Percentiles rank a stretch among this genome's conserved stretches.
phyloP scores from a whole-genome alignment of 169 alveolate genomes.

The Cryptosporidium muris region DNA sequence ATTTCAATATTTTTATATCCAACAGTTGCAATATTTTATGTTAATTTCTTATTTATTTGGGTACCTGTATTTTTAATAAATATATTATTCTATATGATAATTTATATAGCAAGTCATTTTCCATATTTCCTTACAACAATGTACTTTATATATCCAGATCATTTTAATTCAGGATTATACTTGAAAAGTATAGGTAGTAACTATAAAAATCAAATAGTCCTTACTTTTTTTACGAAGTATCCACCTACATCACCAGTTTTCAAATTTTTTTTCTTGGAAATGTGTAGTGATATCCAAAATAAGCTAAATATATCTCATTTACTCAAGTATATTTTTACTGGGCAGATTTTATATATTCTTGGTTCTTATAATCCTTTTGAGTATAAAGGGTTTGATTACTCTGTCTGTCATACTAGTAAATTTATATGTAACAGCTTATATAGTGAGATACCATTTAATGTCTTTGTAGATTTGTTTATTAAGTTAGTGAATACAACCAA shows the following conservation, averaged over 20 bases:
- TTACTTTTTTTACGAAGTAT: conserved; percentile 2
- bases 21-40: conserved; percentile 57
- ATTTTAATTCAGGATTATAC: conserved; percentile 54
- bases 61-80: conserved; percentile 35
- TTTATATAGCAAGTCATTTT: conserved; percentile 30
- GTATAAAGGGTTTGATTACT: no score
- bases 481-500: no score
- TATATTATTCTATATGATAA: conserved; percentile 25
- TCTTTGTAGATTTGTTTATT: no score
- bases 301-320: conserved; percentile 42
- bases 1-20: conserved; percentile 50
- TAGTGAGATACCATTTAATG: no score
- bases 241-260: no score
- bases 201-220: conserved; percentile 17
- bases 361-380: neutral
- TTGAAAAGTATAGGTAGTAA: conserved; percentile 2
- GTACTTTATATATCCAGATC: conserved; percentile 6
- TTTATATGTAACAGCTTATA: no score
- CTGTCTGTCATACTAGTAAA: no score
- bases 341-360: conserved; percentile 42
- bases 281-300: neutral
- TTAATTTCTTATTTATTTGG: conserved; percentile 66
- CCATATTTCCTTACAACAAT: conserved; percentile 24
- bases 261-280: no score
- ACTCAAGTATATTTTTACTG: conserved; percentile 29